Conservation (phyloP, 2,329 filamentous ascomycete species). For the Cryphonectria radicalis region DNA sequence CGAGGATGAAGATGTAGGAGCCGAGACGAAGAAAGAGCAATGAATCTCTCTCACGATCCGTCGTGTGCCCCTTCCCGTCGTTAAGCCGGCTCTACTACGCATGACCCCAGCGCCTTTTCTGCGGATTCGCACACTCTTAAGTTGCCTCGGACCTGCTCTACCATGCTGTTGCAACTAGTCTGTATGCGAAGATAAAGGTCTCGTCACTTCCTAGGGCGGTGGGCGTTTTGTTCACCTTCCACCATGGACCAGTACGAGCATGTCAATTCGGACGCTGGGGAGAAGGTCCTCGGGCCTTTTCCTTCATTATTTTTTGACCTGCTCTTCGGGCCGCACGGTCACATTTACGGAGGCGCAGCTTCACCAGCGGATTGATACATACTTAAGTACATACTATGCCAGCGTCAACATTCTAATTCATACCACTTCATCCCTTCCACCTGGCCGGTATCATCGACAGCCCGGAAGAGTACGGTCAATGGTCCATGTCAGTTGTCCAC, state of each 20-base stretch:
- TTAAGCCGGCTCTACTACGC: not conserved
- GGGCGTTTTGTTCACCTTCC: slow-evolving; percentile 55
- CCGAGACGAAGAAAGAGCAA: slow-evolving; percentile 36
- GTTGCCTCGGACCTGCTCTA: slow-evolving; percentile 79
- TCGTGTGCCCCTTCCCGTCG: slow-evolving; percentile 5
- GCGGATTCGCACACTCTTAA: slow-evolving; percentile 86
- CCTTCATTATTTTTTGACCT: slow-evolving; percentile 34
- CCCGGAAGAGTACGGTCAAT: not conserved
- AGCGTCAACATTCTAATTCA: not conserved
- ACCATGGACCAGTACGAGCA: slow-evolving; percentile 40
- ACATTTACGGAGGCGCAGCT: slow-evolving; percentile 26
- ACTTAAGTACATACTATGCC: not conserved
- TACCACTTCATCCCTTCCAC: not conserved
- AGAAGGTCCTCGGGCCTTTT: slow-evolving; percentile 32
- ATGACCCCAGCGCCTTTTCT: not conserved
- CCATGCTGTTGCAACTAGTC: slow-evolving; percentile 95
- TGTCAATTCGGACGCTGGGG: slow-evolving; percentile 36
- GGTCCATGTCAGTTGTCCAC: no score
- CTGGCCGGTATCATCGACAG: not conserved
- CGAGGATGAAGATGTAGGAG: slow-evolving; percentile 45
- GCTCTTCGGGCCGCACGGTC: slow-evolving; percentile 34
- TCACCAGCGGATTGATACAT: slow-evolving; percentile 27
- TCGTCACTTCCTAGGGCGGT: slow-evolving; percentile 46
- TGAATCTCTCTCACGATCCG: slow-evolving; percentile 20
- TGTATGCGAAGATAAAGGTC: slow-evolving; percentile 77